phyloP scores from a whole-genome alignment of 139 green algal species.

The Coccomyxa sp. region DNA sequence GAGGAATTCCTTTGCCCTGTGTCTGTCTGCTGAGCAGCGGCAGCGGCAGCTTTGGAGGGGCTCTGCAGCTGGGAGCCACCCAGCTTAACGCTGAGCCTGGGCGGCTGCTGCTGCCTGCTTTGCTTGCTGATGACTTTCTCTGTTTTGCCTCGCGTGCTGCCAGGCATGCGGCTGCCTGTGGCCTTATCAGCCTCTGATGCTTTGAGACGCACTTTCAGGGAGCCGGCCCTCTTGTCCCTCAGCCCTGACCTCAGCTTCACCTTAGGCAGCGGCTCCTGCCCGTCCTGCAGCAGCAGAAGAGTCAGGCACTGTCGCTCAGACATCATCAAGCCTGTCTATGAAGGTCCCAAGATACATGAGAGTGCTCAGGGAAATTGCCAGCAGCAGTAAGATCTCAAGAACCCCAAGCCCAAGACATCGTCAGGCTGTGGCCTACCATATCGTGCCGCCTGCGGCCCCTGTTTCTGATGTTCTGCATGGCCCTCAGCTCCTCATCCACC shows the following conservation, averaged over 20 bases:
- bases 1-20: too few species aligned
- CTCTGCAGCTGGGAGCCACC: too few species aligned
- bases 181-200: neutral
- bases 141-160: neutral
- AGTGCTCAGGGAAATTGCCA: too few species aligned
- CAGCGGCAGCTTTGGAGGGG: too few species aligned
- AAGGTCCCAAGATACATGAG: too few species aligned
- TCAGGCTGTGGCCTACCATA: neutral
- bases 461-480: neutral
- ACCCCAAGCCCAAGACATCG: neutral
- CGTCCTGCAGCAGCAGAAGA: neutral
- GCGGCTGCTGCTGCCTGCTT: neutral
- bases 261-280: neutral
- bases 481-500: neutral
- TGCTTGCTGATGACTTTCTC: neutral
- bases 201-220: neutral
- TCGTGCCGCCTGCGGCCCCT: neutral
- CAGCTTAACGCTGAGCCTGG: neutral
- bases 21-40: too few species aligned
- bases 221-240: neutral
- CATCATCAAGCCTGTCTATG: too few species aligned
- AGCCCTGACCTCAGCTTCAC: neutral
- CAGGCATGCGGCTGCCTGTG: neutral
- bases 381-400: too few species aligned
- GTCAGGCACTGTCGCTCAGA: neutral